A percentile compares a stretch with the other conserved stretches of the same genome.
phyloP scores from a whole-genome alignment of 2,329 filamentous ascomycete genomes.

The Aureobasidium mangrovei region DNA sequence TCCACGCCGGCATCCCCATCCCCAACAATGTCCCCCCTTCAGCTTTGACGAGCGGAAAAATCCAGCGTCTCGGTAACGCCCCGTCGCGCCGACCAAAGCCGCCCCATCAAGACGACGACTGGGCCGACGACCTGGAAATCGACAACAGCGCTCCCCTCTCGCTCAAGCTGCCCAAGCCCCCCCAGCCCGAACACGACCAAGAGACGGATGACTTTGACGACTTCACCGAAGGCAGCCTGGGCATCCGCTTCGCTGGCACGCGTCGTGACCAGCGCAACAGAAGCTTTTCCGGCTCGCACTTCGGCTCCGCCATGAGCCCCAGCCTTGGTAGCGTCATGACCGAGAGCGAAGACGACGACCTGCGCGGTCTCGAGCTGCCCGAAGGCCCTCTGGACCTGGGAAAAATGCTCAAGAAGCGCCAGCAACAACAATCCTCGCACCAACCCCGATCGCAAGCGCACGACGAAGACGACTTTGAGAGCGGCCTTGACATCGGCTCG shows the following conservation, averaged over 20 bases:
- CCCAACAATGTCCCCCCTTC: constrained; percentile 80
- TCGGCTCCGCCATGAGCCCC: constrained; percentile 76
- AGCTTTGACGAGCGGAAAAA: constrained; percentile 83
- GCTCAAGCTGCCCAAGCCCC: constrained; percentile 28
- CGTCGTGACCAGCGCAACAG: constrained; percentile 68
- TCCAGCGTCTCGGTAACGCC: constrained; percentile 69
- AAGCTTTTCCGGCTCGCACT: constrained; percentile 55
- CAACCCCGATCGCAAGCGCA: constrained; percentile 26
- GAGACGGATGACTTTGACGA: constrained; percentile 71
- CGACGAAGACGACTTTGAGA: constrained; percentile 65
- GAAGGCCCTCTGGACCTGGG: constrained; percentile 74
- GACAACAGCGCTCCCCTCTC: constrained; percentile 33
- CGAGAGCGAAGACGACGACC: constrained; percentile 87
- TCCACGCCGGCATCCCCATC: constrained; percentile 78
- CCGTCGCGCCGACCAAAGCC: constrained; percentile 35
- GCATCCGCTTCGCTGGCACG: constrained; percentile 82
- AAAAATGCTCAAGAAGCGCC: constrained; percentile 63
- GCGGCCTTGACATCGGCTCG: constrained; percentile 78
- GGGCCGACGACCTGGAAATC: constrained; percentile 43
- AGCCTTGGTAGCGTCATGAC: constrained; percentile 83
- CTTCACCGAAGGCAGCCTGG: constrained; percentile 88
- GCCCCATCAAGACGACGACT: constrained; percentile 35
- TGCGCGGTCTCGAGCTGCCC: constrained; percentile 82
- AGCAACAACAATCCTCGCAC: constrained; percentile 27
- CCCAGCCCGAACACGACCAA: neutral